These are phyloP conservation scores for Jatropha multifida DNA, from an alignment of 441 rosid species.

Conservation along the genomic window DNA sequence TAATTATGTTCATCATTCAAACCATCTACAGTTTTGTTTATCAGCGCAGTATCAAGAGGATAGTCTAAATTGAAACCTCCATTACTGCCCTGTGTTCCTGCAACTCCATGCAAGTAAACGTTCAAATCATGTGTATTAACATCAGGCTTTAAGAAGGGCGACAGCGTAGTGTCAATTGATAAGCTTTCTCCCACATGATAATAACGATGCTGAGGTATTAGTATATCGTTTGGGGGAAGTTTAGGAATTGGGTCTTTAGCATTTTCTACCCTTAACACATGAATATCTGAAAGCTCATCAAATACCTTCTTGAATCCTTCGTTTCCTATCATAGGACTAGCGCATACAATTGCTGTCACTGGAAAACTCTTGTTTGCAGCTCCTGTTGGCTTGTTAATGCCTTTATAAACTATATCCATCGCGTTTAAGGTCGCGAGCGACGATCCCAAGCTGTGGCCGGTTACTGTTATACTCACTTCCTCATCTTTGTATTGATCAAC, in stretches of 20 bases:
- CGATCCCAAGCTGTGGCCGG: slow-evolving; percentile 58
- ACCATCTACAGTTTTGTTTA: background rate
- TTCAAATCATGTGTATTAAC: slow-evolving; percentile 9
- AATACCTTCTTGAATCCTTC: slow-evolving; percentile 27
- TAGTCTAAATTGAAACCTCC: background rate
- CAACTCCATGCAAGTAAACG: background rate
- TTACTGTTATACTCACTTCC: slow-evolving; percentile 56
- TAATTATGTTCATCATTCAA: background rate
- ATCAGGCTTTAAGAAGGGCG: slow-evolving; percentile 21
- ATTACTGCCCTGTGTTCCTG: background rate
- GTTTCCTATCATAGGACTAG: slow-evolving; percentile 39
- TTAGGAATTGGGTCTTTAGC: slow-evolving; percentile 22
- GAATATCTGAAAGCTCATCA: slow-evolving; percentile 26
- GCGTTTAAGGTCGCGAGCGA: slow-evolving; percentile 52
- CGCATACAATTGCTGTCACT: slow-evolving; percentile 34
- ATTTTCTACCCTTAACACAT: slow-evolving; percentile 36
- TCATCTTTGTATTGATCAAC: slow-evolving; percentile 44
- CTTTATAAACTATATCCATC: slow-evolving; percentile 42
- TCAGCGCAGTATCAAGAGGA: background rate
- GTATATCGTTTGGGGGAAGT: slow-evolving; percentile 16
- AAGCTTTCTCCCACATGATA: slow-evolving; percentile 32
- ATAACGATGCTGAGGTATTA: background rate
- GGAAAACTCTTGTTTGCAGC: slow-evolving; percentile 14
- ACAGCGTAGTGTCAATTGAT: slow-evolving; percentile 32
- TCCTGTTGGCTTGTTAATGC: slow-evolving; percentile 27